A percentile compares a stretch with the other conserved stretches of the same genome.
phyloP scores from a whole-genome alignment of 2,329 filamentous ascomycete genomes.

The Clathrospora elynae region DNA sequence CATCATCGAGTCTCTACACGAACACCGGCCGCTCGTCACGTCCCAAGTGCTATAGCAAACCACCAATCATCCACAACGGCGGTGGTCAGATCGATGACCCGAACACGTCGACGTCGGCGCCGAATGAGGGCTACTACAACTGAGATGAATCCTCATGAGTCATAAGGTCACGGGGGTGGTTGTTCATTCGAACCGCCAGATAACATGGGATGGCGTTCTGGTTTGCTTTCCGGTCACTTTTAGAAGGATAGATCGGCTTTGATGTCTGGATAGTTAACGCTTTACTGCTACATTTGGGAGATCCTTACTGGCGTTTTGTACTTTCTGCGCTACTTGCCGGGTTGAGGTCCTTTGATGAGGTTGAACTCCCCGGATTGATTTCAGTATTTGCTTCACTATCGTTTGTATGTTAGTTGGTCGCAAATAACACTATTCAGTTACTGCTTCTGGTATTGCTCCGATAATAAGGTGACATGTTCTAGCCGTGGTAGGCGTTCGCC shows the following conservation, averaged over 20 bases:
- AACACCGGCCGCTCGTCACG: conserved; percentile 31
- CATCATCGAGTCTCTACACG: conserved; percentile 34
- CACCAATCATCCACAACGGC: conserved; percentile 36
- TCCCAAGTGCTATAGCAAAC: conserved; percentile 36
- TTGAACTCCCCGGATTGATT: conserved; percentile 12
- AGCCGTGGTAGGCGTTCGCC: too few relatives aligned
- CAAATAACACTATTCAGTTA: too few relatives aligned
- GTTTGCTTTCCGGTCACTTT: not conserved
- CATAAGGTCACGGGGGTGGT: not conserved
- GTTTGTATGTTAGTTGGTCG: not conserved
- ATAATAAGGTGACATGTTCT: too few relatives aligned
- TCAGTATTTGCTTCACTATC: too few relatives aligned
- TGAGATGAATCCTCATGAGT: conserved; percentile 11
- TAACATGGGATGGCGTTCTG: not conserved
- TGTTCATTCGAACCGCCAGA: too few relatives aligned
- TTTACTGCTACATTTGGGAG: not conserved
- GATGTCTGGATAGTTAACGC: not conserved
- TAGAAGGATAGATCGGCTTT: not conserved
- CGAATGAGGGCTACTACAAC: conserved; percentile 39
- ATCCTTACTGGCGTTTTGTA: not conserved
- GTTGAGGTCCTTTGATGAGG: conserved; percentile 10
- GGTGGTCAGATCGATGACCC: conserved; percentile 38
- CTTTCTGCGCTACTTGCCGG: not conserved
- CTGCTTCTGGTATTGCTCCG: too few relatives aligned
- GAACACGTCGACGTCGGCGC: conserved; percentile 36